phyloP scores from a whole-genome alignment of 2,329 filamentous ascomycete genomes.

The Eutypa lata region DNA sequence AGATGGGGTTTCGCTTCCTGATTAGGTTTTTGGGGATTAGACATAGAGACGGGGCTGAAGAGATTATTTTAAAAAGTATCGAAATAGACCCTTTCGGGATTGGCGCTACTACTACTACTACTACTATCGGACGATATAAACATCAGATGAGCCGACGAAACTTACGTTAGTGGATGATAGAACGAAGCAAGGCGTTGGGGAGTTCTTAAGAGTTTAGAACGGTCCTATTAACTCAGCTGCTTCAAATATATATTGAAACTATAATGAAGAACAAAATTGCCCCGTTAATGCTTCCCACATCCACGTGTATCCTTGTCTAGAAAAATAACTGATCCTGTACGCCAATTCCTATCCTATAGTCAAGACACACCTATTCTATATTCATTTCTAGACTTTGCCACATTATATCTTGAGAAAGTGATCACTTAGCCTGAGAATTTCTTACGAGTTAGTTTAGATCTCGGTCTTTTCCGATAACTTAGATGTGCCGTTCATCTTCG shows the following conservation, averaged over 20 bases:
- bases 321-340: background rate
- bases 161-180: background rate
- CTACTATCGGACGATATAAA: background rate
- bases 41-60: no score
- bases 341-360: background rate
- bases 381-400: background rate
- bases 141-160: background rate
- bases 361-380: background rate
- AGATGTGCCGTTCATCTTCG: slow-evolving; percentile 6
- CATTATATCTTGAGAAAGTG: background rate
- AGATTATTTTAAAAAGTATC: no score
- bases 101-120: no score
- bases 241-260: no score
- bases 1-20: no score
- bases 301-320: no score
- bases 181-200: background rate
- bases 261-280: background rate
- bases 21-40: no score
- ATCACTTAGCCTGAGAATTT: background rate
- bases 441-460: slow-evolving; percentile 4
- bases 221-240: no score
- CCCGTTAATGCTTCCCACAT: background rate
- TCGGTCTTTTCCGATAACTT: slow-evolving; percentile 19
- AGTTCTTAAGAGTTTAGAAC: background rate
- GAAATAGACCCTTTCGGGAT: background rate